A percentile compares a stretch with the other conserved stretches of the same genome.
phyloP scores from a whole-genome alignment of 2,329 filamentous ascomycete species.

The Raffaelea ambrosiae region DNA sequence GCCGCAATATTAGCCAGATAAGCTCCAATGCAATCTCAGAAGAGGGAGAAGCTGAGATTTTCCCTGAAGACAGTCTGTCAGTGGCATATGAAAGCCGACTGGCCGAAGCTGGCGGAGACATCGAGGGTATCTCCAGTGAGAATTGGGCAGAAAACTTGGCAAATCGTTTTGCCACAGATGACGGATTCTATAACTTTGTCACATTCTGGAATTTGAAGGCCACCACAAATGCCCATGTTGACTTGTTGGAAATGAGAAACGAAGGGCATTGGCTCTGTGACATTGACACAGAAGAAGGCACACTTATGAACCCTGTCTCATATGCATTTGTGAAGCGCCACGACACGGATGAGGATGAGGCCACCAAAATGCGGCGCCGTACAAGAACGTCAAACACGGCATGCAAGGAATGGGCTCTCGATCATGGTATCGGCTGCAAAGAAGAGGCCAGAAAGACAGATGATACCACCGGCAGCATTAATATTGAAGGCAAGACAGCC shows the following conservation, averaged over 20 bases:
- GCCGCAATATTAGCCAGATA: neutral
- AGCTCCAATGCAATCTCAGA: no score
- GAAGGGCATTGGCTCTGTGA: constrained; percentile 19
- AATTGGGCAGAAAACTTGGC: neutral
- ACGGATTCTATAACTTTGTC: neutral
- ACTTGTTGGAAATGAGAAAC: constrained; percentile 1
- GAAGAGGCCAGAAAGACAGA: neutral
- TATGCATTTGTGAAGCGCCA: constrained; percentile 19
- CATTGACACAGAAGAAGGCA: constrained; percentile 28
- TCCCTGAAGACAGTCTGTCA: neutral
- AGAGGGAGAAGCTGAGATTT: neutral
- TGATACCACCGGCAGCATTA: no score
- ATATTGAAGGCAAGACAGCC: no score
- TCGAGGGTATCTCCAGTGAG: neutral
- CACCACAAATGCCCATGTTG: neutral
- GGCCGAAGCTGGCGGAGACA: neutral
- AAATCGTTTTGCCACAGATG: neutral
- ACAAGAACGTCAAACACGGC: neutral
- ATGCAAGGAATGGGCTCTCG: neutral
- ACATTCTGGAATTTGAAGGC: neutral
- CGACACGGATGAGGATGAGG: neutral
- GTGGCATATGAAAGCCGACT: neutral
- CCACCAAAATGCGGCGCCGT: neutral
- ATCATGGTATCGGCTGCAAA: neutral
- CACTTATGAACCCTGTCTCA: constrained; percentile 21